Percentiles rank a stretch among this genome's conserved stretches.
These are phyloP conservation scores for Hericium alpestre DNA, from an alignment of 768 basidiomycete genomes.

Conservation along the genomic window DNA sequence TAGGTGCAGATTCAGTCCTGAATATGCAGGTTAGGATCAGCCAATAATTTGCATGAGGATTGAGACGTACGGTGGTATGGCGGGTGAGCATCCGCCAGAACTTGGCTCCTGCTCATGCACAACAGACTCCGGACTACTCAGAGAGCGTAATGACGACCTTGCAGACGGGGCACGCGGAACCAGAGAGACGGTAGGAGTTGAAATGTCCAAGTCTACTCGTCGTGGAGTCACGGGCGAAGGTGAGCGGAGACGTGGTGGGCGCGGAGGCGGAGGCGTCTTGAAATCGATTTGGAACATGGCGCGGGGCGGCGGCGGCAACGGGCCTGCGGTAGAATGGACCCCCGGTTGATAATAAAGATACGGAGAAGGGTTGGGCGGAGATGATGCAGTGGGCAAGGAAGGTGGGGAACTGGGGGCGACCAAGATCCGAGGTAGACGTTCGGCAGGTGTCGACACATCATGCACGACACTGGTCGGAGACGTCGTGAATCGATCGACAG, in stretches of 20 bases:
- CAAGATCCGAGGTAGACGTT: background rate
- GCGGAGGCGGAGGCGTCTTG: conserved; percentile 42
- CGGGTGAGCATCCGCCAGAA: background rate
- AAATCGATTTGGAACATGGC: conserved; percentile 35
- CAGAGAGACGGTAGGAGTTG: no score
- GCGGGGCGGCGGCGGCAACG: conserved; percentile 60
- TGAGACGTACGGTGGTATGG: background rate
- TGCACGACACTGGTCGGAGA: background rate
- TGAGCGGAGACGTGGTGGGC: conserved; percentile 53
- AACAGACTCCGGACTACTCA: background rate
- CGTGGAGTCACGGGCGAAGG: conserved; percentile 23
- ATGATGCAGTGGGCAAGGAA: background rate
- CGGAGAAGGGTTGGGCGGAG: conserved; percentile 18
- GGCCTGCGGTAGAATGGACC: conserved; percentile 61
- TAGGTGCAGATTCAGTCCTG: background rate
- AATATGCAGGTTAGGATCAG: conserved; percentile 18
- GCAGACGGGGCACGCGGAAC: background rate
- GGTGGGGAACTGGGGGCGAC: background rate
- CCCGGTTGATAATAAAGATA: conserved; percentile 58
- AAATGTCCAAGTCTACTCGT: no score
- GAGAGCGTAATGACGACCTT: conserved; percentile 5
- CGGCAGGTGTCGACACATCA: background rate
- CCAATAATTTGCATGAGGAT: no score
- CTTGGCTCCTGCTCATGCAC: background rate
- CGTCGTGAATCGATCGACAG: no score